Evolutionary conservation across 2,329 filamentous ascomycete species (phyloP).

Genomic region (Cladosporium oxysporum): DNA sequence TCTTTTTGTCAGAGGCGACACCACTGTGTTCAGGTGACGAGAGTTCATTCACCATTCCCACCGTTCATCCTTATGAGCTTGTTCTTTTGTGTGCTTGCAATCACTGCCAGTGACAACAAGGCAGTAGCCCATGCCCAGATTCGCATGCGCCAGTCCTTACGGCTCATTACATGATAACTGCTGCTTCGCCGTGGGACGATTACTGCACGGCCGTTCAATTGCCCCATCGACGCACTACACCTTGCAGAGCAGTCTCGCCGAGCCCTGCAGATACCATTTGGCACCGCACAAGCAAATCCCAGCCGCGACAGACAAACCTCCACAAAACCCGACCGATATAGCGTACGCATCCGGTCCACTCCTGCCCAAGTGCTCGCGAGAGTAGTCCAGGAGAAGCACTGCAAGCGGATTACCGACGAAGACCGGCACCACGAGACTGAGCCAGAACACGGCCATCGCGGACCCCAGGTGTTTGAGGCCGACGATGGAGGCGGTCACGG

Average conservation of each 20-base stretch:
- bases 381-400: constrained; percentile 10
- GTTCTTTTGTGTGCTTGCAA: background rate
- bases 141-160: background rate
- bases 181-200: background rate
- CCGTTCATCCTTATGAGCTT: background rate
- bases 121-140: background rate
- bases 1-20: no score
- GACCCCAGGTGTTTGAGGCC: constrained; percentile 12
- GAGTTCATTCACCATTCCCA: no score
- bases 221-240: background rate
- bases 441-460: constrained; percentile 16
- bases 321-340: constrained; percentile 12
- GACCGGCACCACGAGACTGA: background rate
- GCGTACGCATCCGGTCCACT: constrained; percentile 13
- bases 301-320: constrained; percentile 9
- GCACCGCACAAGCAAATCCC: constrained; percentile 9
- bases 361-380: background rate
- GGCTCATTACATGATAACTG: background rate
- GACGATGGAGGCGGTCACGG: constrained; percentile 6
- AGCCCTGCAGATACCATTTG: constrained; percentile 5
- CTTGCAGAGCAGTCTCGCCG: background rate
- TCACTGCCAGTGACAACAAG: background rate
- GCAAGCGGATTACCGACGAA: constrained; percentile 12
- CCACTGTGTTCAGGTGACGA: no score
- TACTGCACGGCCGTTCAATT: background rate